A percentile compares a stretch with the other conserved stretches of the same genome.
phyloP scores from a whole-genome alignment of 495 filamentous ascomycete species.

The Evernia prunastri region DNA sequence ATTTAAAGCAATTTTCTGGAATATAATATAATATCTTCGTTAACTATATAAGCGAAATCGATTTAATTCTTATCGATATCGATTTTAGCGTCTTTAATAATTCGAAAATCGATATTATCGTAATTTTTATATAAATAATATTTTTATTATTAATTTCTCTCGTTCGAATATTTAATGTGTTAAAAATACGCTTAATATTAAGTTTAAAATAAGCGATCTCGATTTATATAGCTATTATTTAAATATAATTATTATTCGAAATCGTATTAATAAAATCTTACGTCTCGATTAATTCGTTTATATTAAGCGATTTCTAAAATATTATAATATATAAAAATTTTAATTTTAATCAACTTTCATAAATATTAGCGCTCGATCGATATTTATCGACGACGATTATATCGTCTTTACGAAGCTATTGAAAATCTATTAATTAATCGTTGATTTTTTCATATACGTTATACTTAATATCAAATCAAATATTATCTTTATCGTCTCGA shows the following conservation, averaged over 20 bases:
- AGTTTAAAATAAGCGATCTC: constrained; percentile 7
- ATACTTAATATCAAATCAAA: not conserved
- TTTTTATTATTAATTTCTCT: not conserved
- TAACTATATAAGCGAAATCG: constrained; percentile 4
- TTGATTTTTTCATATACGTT: too few species aligned
- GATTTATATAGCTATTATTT: not conserved
- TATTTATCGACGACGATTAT: constrained; percentile 2
- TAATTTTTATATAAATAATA: constrained; percentile 9
- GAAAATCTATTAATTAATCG: not conserved
- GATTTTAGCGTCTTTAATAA: not conserved
- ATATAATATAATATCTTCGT: constrained; percentile 15
- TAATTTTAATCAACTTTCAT: constrained; percentile 9
- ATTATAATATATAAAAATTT: constrained; percentile 5
- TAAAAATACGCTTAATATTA: constrained; percentile 7
- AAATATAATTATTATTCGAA: not conserved
- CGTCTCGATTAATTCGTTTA: not conserved
- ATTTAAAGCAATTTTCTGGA: not conserved
- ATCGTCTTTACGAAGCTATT: not conserved
- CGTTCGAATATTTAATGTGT: not conserved
- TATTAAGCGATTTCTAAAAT: constrained; percentile 6
- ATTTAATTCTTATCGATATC: not conserved
- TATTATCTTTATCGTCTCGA: not conserved
- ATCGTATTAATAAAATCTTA: constrained; percentile 6
- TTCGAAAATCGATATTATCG: not conserved
- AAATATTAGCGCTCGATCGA: not conserved